phyloP scores from a whole-genome alignment of 192 early-diverging fungal genomes.

The Entomortierella beljakovae region DNA sequence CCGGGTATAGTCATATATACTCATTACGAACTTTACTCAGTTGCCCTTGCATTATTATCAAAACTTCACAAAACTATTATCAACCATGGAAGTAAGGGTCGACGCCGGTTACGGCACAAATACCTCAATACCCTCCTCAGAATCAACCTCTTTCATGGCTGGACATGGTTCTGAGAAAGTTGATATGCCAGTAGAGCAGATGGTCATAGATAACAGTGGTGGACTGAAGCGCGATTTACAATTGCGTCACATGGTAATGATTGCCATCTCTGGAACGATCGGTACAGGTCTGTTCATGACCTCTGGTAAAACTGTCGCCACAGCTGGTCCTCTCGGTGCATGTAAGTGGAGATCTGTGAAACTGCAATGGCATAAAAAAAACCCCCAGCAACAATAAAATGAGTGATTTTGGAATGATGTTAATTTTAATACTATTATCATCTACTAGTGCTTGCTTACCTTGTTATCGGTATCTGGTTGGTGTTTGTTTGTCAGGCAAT shows the following conservation, averaged over 20 bases:
- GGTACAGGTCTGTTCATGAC: slow-evolving; percentile 44
- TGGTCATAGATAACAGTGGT: slow-evolving; percentile 13
- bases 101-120: too few species aligned
- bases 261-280: slow-evolving; percentile 44
- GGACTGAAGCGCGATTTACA: slow-evolving; percentile 54
- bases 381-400: too few species aligned
- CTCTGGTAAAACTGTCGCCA: slow-evolving; percentile 39
- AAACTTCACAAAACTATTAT: too few species aligned
- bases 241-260: slow-evolving; percentile 72
- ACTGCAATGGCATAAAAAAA: too few species aligned
- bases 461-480: slow-evolving; percentile 38
- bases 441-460: slow-evolving; percentile 28
- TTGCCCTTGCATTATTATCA: too few species aligned
- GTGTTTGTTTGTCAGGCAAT: slow-evolving; percentile 57
- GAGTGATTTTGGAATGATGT: neutral
- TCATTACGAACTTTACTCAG: too few species aligned
- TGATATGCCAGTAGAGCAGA: slow-evolving; percentile 11
- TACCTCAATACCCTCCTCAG: neutral
- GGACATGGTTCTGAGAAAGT: slow-evolving; percentile 8
- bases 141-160: neutral
- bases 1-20: too few species aligned
- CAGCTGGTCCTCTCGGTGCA: slow-evolving; percentile 50
- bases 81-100: too few species aligned
- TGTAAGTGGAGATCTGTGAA: slow-evolving; percentile 9
- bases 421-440: neutral